Base-by-base conservation (phyloP, 495 filamentous ascomycete species). In the Cercophora sp. region DNA sequence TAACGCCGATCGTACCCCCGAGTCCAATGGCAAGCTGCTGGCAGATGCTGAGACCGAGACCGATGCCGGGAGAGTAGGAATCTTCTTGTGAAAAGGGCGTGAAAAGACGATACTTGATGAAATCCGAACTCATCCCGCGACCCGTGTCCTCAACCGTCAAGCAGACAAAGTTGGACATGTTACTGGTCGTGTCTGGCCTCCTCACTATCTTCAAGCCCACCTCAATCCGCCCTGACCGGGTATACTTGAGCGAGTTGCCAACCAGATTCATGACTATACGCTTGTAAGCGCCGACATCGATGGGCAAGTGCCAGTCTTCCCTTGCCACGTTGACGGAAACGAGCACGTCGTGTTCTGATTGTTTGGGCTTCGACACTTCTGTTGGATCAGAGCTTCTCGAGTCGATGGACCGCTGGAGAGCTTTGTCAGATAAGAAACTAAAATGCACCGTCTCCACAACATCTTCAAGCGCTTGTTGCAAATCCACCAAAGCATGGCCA, bases 201-300 rank as follows among this genome's bases (percentile, higher is more conserved):
- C 43, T 49, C 3, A 43, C 37, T 2, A 51, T 37, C 35, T 74
- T 76, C 13, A 90, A 64, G 0, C 67, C 76, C 11, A 92, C 66
- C 4, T 76, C 75, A 25, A 94, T 85, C 45, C 73, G 81, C 4
- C 89, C 89, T 1, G 72, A 66, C 6, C 74, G 74, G 5, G 85
- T 90, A 57, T 89, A 91, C 57, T 94, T 94, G 58, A 92, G 77
- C 0, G 89, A 82, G 64, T 94, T 94, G 15, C 89, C 86, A 48
- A 89, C 84, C 1, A 92, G 55, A 57, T 94, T 91, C 85, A 90
- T 88, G 26, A 93, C 78, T 35, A 91, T 79, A 2, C 89, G 32
- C 34, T 65, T 65, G 57, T 57, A 73, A 0, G 75, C 76, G 2
- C 76, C 77, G n/a, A 68, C 55, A 39, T 73, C 66, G 18, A 68